Base-by-base conservation (phyloP, 2,329 filamentous ascomycete species). In the Epicoccum sorghinum region DNA sequence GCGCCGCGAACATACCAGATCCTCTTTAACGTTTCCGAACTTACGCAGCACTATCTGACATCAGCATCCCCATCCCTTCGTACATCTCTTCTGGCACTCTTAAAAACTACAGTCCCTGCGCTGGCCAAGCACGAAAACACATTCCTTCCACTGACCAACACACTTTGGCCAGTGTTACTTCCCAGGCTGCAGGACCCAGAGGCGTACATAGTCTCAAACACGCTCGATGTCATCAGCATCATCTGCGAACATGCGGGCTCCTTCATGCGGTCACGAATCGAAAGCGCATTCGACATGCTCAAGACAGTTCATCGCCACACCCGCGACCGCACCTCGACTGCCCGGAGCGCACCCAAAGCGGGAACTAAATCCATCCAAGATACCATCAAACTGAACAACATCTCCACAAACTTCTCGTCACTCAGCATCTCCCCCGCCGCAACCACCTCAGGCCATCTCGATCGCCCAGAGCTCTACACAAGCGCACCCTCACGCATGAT, bases 21-120 rank as follows among this genome's bases (percentile, higher is more conserved):
- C 9, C 84, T 98, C 3, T 82, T 91, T 30, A 88, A 88, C 52
- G 95, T 99, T 52, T 86, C 92, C 23, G 84, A 85, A 43, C 85
- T 96, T 1, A 93, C 92, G 4, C 93, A 96, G 68, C 88, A 96
- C 70, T 95, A 97, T 73, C 83, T 99, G 9, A 92, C 93, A 5
- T 93, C 91, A 0, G 87, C 90, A 0, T 93, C 91, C 0, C 86
- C 93, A 0, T 84, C 86, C 9, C 82, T 99, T 7, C 87, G 93
- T 36, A 86, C 86, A 27, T 90, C 89, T 0, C 82, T 99, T 3
- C 84, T 99, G 8, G 83, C 86, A 13, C 85, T 98, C 5, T 83
- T 98, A 10, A 79, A 83, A 24, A 91, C 87, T 0, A 88, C 91
- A 3, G 83, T 89, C 4, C 84, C 88, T 0, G 82, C 89, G 0